Evolutionary conservation across 2,329 filamentous ascomycete species (phyloP), one percentile per base, ranked within the genome.

Genomic region (Chaetomiaceae sp.): DNA sequence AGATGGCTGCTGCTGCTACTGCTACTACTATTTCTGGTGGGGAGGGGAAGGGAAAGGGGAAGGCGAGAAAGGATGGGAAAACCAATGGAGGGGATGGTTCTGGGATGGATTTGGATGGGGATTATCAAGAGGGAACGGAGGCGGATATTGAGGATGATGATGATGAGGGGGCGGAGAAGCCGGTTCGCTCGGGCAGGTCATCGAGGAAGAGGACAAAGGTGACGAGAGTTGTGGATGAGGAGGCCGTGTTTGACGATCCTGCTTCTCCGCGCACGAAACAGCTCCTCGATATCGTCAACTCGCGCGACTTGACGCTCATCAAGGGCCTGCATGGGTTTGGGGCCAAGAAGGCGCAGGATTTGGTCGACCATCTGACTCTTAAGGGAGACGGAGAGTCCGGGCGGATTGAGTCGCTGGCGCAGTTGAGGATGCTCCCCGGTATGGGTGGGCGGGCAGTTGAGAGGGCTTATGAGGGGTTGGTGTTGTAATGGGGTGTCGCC

Each of bases 261-360:
- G 33, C 40, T 6, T 53, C 54, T 52, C 84, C 84, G 1, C 76
- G 81, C 3, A 85, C 84, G 6, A 75, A 75, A 57, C 78, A 80
- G 54, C 71, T 90, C 2, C 75, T 90, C 2, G 74, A 80, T 42
- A 85, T 90, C 62, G 80, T 90, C 69, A 90, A 90, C 72, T 88
- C 85, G 18, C 78, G 84, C 44, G 84, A 90, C 56, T 69, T 86
- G 16, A 72, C 72, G 13, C 75, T 80, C 64, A 90, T 90, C 67
- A 80, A 79, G 62, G 71, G 80, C 3, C 74, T 90, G 1, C 82
- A 82, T 34, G 87, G 87, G 2, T 84, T 90, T 10, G 87, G 87
- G 0, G 75, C 81, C 1, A 90, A 89, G 72, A 87, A 85, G 66
- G 87, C 87, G 0, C 71, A 74, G 37, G 81, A 83, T 58, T 66